Percentiles rank a stretch among this genome's conserved stretches.
These are phyloP conservation scores for Tilletia walkeri DNA, from an alignment of 1,284 basidiomycete species.

Conservation along the genomic window DNA sequence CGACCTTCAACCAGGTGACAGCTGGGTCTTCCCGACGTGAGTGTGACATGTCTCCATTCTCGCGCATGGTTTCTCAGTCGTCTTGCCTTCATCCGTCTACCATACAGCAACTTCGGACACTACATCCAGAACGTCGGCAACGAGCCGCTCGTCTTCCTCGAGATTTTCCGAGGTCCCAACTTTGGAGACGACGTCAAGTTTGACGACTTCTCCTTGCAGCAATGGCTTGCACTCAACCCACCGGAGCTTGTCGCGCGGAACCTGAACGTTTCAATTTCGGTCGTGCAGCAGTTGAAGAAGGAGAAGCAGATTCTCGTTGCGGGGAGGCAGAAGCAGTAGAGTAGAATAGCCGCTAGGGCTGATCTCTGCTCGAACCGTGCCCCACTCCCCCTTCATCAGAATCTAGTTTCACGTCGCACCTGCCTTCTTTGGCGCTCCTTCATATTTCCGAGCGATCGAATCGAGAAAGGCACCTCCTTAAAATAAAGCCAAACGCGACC, in stretches of 20 bases:
- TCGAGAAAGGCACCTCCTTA: too few species aligned
- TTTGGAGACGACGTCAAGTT: slow-evolving; percentile 21
- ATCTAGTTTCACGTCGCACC: too few species aligned
- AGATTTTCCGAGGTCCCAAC: slow-evolving; percentile 64
- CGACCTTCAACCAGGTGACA: slow-evolving; percentile 58
- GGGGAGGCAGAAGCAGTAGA: slow-evolving; percentile 5
- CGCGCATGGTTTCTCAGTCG: too few species aligned
- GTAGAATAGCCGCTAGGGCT: too few species aligned
- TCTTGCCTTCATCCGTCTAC: background rate
- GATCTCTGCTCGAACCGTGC: too few species aligned
- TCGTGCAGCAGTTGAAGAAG: slow-evolving; percentile 21
- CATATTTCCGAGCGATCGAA: too few species aligned
- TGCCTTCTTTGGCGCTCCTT: too few species aligned
- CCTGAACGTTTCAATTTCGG: slow-evolving; percentile 17
- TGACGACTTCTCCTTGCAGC: slow-evolving; percentile 27
- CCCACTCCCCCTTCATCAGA: too few species aligned
- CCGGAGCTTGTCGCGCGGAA: slow-evolving; percentile 18
- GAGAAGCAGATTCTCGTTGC: slow-evolving; percentile 23
- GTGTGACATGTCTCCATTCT: slow-evolving; percentile 58
- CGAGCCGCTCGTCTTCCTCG: slow-evolving; percentile 65
- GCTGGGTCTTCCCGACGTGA: slow-evolving; percentile 20
- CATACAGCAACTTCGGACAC: slow-evolving; percentile 59
- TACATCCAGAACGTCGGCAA: slow-evolving; percentile 72
- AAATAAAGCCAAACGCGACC: too few species aligned
- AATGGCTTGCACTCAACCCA: slow-evolving; percentile 33